A percentile compares a stretch with the other conserved stretches of the same genome.
These are phyloP conservation scores for Ganoderma meredithae DNA, from an alignment of 1,284 basidiomycete species.

Conservation along the genomic window DNA sequence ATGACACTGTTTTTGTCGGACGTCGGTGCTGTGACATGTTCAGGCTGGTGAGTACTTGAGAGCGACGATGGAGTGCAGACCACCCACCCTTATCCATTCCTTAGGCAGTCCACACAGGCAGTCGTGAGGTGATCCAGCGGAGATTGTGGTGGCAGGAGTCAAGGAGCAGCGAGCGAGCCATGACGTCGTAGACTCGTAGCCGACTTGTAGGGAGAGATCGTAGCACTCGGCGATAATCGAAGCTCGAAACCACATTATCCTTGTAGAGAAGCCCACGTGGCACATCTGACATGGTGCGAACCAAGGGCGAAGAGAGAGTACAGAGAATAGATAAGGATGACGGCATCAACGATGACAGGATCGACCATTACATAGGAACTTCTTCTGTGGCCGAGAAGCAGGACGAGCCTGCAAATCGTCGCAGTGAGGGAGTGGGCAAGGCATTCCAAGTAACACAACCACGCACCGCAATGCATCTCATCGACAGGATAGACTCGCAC, in stretches of 20 bases:
- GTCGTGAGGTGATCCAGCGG: no score
- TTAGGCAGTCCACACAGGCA: neutral
- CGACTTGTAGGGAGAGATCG: no score
- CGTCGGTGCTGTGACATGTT: neutral
- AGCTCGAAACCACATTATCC: no score
- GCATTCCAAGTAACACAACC: neutral
- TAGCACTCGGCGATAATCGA: no score
- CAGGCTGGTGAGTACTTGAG: no score
- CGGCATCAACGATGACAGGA: no score
- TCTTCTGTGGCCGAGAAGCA: no score
- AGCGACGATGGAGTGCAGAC: neutral
- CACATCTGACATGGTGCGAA: no score
- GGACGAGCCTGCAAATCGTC: neutral
- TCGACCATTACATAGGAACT: neutral
- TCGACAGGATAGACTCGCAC: neutral
- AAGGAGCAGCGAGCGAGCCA: no score
- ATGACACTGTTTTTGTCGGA: neutral
- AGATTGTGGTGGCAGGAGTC: no score
- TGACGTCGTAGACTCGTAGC: no score
- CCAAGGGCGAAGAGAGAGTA: neutral
- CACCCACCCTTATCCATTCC: neutral
- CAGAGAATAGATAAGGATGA: neutral
- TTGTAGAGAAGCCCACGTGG: no score
- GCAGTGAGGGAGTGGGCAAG: neutral
- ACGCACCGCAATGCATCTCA: neutral